A percentile compares a stretch with the other conserved stretches of the same genome.
These are phyloP conservation scores for Phylloporus rhodoxanthus DNA, from an alignment of 768 basidiomycete species.

Conservation along the genomic window DNA sequence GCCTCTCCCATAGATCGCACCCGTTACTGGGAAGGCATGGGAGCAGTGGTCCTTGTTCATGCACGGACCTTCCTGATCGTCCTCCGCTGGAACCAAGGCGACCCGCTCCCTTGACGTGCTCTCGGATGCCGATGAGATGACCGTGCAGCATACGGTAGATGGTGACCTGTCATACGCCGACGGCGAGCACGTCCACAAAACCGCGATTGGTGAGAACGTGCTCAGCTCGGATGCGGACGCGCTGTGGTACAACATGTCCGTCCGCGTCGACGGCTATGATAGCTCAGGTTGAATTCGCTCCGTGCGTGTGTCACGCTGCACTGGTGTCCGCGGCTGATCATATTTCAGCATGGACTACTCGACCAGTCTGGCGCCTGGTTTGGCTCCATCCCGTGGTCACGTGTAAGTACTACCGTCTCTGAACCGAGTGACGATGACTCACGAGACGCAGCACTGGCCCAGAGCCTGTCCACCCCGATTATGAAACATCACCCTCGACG, in stretches of 20 bases:
- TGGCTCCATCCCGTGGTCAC: constrained; percentile 12
- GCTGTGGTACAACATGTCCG: constrained; percentile 13
- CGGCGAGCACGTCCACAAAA: constrained; percentile 1
- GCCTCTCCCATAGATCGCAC: constrained; percentile 12
- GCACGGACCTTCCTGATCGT: constrained; percentile 7
- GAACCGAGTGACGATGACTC: neutral
- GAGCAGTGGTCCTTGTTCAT: constrained; percentile 14
- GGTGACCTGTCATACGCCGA: constrained; percentile 3
- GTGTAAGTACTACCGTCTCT: constrained; percentile 1
- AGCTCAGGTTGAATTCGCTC: constrained; percentile 5
- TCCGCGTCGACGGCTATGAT: constrained; percentile 5
- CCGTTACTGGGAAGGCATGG: constrained; percentile 3
- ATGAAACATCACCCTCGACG: neutral
- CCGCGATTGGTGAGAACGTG: constrained; percentile 5
- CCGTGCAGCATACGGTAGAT: neutral
- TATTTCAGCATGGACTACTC: constrained; percentile 10
- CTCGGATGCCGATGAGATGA: constrained; percentile 4
- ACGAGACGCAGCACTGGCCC: constrained; percentile 1
- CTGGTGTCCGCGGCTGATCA: neutral
- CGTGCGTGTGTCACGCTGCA: constrained; percentile 1
- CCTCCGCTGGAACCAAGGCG: constrained; percentile 13
- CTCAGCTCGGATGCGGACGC: constrained; percentile 9
- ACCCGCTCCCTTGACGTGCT: constrained; percentile 13
- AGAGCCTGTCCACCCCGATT: constrained; percentile 1
- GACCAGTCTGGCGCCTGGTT: constrained; percentile 6